A percentile compares a stretch with the other conserved stretches of the same genome.
Conservation (phyloP, 306 rosid species). For the Luffa aegyptiaca region DNA sequence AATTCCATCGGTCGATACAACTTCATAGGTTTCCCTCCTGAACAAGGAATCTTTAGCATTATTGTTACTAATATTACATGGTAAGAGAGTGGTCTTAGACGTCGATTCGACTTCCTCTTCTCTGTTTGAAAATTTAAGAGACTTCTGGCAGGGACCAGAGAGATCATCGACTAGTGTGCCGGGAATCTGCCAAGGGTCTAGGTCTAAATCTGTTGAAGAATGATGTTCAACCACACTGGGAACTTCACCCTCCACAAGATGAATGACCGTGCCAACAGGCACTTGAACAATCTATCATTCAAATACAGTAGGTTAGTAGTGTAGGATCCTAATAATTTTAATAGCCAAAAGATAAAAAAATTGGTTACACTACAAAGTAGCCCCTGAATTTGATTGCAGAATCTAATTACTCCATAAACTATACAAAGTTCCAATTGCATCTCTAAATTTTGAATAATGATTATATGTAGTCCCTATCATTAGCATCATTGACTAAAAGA, state of each 20-base stretch:
- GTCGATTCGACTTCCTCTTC: conserved; percentile 15
- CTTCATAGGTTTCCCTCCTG: conserved; percentile 13
- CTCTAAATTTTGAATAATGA: not conserved
- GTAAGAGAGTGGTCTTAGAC: conserved; percentile 9
- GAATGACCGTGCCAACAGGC: conserved; percentile 84
- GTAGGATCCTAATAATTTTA: not conserved
- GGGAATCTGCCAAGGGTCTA: conserved; percentile 88
- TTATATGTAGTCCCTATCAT: not conserved
- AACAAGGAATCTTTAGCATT: conserved; percentile 14
- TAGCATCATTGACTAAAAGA: not conserved
- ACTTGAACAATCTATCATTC: conserved; percentile 51
- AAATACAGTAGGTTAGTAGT: not conserved
- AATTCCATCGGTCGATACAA: conserved; percentile 12
- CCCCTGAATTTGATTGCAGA: not conserved
- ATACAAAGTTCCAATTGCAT: not conserved
- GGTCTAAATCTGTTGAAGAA: conserved; percentile 50
- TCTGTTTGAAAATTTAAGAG: conserved; percentile 16
- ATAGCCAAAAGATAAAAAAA: not conserved
- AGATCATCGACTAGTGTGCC: conserved; percentile 47
- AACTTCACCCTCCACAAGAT: conserved; percentile 61
- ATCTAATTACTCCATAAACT: not conserved
- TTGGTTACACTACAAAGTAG: not conserved
- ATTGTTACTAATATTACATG: conserved; percentile 15
- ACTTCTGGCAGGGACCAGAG: conserved; percentile 16
- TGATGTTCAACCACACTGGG: conserved; percentile 29